Percentiles rank a stretch among this genome's conserved stretches.
Conservation (phyloP, 2,329 filamentous ascomycete species). For the Sclerotinia sclerotiorum region DNA sequence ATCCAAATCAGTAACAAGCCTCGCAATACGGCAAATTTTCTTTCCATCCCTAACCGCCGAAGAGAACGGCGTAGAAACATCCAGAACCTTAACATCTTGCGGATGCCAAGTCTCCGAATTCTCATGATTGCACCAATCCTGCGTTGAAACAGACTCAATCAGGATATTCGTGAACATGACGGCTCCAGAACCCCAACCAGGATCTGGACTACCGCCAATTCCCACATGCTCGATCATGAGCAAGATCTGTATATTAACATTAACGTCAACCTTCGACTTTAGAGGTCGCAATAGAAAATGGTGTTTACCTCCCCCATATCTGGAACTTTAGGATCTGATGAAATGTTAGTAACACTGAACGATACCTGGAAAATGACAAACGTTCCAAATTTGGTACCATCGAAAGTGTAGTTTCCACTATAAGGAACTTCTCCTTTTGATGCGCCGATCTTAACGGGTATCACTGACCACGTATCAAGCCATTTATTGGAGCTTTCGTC, state of each 20-base stretch:
- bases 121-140: conserved; percentile 16
- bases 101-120: background rate
- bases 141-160: conserved; percentile 1
- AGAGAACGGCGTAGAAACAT: background rate
- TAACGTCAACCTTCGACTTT: background rate
- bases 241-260: background rate
- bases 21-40: conserved; percentile 8
- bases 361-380: background rate
- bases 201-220: background rate
- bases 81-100: conserved; percentile 1
- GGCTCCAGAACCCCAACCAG: conserved; percentile 15
- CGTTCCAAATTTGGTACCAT: conserved; percentile 4
- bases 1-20: background rate
- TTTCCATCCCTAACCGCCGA: background rate
- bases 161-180: conserved; percentile 22
- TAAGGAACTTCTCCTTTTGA: conserved; percentile 12
- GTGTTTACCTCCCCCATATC: conserved; percentile 13
- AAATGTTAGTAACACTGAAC: background rate
- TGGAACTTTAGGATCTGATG: conserved; percentile 13
- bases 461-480: conserved; percentile 19
- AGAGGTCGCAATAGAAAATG: background rate
- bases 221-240: conserved; percentile 12
- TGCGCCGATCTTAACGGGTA: background rate
- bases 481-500: conserved; percentile 6
- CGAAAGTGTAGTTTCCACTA: conserved; percentile 17